Conservation (phyloP, 2,329 filamentous ascomycete species). For the Canariomyces notabilis region DNA sequence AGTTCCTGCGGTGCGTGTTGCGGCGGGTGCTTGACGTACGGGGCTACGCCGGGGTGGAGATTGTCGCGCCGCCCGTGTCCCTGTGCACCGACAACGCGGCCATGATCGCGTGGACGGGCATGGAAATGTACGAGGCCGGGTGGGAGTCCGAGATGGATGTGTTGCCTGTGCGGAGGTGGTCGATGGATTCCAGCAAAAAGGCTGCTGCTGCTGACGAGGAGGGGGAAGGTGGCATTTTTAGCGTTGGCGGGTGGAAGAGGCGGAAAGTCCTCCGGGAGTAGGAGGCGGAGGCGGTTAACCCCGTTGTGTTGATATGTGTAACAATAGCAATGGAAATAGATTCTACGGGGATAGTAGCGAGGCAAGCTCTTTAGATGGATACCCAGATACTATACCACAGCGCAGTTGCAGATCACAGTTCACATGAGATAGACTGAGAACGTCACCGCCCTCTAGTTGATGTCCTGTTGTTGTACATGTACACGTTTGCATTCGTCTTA, state of each 20-base stretch:
- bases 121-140: slow-evolving; percentile 85
- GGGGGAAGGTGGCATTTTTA: slow-evolving; percentile 63
- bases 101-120: slow-evolving; percentile 92
- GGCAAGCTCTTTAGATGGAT: no score
- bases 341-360: no score
- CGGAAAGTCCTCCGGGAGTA: not conserved
- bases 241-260: slow-evolving; percentile 43
- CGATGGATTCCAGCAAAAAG: slow-evolving; percentile 53
- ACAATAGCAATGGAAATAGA: no score
- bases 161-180: slow-evolving; percentile 64
- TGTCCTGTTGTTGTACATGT: slow-evolving; percentile 23
- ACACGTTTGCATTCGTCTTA: slow-evolving; percentile 17
- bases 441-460: not conserved
- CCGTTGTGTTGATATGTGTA: slow-evolving; percentile 1
- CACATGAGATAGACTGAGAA: no score
- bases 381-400: no score
- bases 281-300: not conserved
- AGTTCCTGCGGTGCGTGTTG: slow-evolving; percentile 66
- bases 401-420: no score
- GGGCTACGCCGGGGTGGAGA: slow-evolving; percentile 54
- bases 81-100: slow-evolving; percentile 94
- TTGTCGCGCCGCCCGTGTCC: slow-evolving; percentile 69
- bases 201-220: slow-evolving; percentile 23
- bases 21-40: slow-evolving; percentile 55
- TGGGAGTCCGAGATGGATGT: slow-evolving; percentile 60